Conservation (phyloP, 2,329 filamentous ascomycete genomes). For the Orbilia javanica region DNA sequence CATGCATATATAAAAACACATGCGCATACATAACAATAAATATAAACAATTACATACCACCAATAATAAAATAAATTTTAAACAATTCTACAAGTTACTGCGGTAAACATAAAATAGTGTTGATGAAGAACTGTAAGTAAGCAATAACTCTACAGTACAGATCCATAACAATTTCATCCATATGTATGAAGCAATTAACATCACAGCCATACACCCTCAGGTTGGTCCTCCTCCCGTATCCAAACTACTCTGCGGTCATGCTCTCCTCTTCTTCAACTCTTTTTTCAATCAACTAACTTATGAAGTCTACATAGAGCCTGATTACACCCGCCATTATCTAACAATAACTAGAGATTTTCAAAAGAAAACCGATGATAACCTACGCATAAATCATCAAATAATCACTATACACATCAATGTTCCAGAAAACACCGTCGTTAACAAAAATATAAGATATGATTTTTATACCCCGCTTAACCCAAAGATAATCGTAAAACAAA, state of each 20-base stretch:
- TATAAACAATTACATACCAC: too few species aligned
- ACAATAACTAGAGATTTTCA: slow-evolving; percentile 1
- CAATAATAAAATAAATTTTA: neutral
- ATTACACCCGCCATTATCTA: slow-evolving; percentile 8
- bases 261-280: neutral
- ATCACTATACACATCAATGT: neutral
- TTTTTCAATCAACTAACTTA: slow-evolving; percentile 5
- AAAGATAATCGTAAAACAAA: neutral
- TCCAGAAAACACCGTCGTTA: neutral
- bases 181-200: neutral
- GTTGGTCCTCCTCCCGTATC: neutral
- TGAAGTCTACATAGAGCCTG: neutral
- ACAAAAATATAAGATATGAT: neutral
- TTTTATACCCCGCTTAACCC: neutral
- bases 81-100: neutral
- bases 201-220: neutral
- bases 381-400: neutral
- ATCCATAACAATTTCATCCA: neutral
- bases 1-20: too few species aligned
- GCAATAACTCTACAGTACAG: slow-evolving; percentile 4
- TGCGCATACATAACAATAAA: too few species aligned
- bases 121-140: slow-evolving; percentile 9
- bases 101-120: neutral
- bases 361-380: neutral
- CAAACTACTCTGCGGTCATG: slow-evolving; percentile 4